phyloP scores from a whole-genome alignment of 83 land plant species.

The Picea abies region DNA sequence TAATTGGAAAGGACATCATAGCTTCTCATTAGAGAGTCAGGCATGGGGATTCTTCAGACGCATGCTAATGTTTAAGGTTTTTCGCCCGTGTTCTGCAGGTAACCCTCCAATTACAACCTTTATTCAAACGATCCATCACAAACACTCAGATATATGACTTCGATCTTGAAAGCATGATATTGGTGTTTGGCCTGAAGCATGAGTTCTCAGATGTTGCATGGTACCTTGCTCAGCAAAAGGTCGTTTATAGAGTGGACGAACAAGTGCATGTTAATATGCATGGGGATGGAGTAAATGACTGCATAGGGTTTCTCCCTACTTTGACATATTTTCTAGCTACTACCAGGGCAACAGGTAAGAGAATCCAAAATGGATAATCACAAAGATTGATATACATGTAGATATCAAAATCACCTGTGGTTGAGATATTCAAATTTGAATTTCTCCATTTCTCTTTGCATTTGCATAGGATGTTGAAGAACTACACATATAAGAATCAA shows the following conservation, averaged over 20 bases:
- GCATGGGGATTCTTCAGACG: too few relatives aligned
- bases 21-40: too few relatives aligned
- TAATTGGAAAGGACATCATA: too few relatives aligned
- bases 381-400: too few relatives aligned
- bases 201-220: constrained; percentile 73
- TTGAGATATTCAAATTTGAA: too few relatives aligned
- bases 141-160: constrained; percentile 35
- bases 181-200: constrained; percentile 40
- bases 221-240: constrained; percentile 65
- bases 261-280: constrained; percentile 7
- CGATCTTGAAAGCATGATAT: constrained; percentile 35
- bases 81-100: constrained; percentile 20
- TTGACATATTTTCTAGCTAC: constrained; percentile 8
- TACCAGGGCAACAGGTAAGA: constrained; percentile 30
- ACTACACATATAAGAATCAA: neutral
- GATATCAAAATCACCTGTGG: too few relatives aligned
- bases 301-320: constrained; percentile 27
- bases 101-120: constrained; percentile 44
- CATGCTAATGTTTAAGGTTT: too few relatives aligned
- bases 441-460: too few relatives aligned
- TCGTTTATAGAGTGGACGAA: constrained; percentile 31
- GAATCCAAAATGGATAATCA: too few relatives aligned
- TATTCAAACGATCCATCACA: constrained; percentile 1
- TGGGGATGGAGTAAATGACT: constrained; percentile 40
- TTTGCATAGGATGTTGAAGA: constrained; percentile 51